Percentiles rank a stretch among this genome's conserved stretches.
Conservation (phyloP, 768 basidiomycete species). For the Artomyces pyxidatus region DNA sequence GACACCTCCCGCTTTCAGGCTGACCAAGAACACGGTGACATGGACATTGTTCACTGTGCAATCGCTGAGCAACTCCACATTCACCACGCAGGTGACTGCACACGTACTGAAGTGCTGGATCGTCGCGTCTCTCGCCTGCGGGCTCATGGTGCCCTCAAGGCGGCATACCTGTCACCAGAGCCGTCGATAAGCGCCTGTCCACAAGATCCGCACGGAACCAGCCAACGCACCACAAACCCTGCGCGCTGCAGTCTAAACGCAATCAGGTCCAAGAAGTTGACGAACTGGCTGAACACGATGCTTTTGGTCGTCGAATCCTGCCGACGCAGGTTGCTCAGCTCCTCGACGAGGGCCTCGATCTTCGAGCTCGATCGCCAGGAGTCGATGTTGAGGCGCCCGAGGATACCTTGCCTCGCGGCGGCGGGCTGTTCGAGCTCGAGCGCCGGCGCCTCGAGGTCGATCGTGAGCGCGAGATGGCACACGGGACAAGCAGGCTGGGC, state of each 20-base stretch:
- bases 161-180: conserved; percentile 72
- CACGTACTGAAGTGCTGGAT: conserved; percentile 87
- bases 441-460: conserved; percentile 92
- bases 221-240: conserved; percentile 68
- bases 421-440: conserved; percentile 67
- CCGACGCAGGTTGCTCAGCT: conserved; percentile 73
- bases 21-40: conserved; percentile 96
- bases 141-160: conserved; percentile 95
- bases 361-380: conserved; percentile 95
- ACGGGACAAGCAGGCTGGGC: conserved; percentile 85
- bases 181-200: no score
- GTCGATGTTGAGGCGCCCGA: conserved; percentile 82
- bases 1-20: conserved; percentile 92
- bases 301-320: conserved; percentile 92
- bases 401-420: conserved; percentile 75
- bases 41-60: conserved; percentile 78
- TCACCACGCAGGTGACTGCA: neutral
- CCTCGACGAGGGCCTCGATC: conserved; percentile 94
- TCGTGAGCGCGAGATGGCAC: conserved; percentile 86
- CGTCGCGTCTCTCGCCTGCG: conserved; percentile 89
- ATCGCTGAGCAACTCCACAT: neutral
- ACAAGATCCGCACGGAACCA: neutral
- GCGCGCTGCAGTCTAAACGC: conserved; percentile 87
- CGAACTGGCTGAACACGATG: conserved; percentile 95
- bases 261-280: conserved; percentile 88